phyloP scores from a whole-genome alignment of 129 eudicot genomes.

The Helianthus annuus region HanXRQr2.0-SUNRISE NC_035441.2:27601923-27602422 shows the following conservation, averaged over 20 bases:
- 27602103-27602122: background rate
- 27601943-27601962: conserved; percentile 16
- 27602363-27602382: too few species aligned
- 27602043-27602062: background rate
- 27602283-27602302: too few species aligned
- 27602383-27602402: too few species aligned
- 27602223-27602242: background rate
- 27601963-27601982: conserved; percentile 12
- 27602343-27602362: too few species aligned
- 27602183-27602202: background rate
- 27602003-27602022: too few species aligned
- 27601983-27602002: background rate
- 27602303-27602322: too few species aligned
- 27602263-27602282: too few species aligned
- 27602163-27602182: conserved; percentile 5
- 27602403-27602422: too few species aligned
- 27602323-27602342: too few species aligned
- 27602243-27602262: too few species aligned
- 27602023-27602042: too few species aligned
- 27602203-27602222: conserved; percentile 25
- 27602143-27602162: background rate
- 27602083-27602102: conserved; percentile 10
- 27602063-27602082: background rate
- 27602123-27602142: too few species aligned
- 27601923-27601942: conserved; percentile 11